Evolutionary conservation across 371 early-diverging fungal genomes (phyloP), one percentile per base, ranked within the genome.

Genomic region (Rhizopus stolonifer): DNA sequence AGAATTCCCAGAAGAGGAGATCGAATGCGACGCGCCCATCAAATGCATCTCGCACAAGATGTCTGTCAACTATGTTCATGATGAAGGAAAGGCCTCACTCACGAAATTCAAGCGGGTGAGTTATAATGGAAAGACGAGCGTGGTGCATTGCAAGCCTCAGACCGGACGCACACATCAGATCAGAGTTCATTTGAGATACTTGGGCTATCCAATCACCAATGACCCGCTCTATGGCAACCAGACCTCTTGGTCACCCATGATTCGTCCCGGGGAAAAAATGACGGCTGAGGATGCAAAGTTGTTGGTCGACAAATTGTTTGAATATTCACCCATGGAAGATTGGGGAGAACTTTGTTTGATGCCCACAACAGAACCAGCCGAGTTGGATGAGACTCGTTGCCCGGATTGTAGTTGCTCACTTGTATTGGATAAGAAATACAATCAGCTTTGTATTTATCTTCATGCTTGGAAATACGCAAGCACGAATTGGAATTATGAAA

Each of bases 121-220:
- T 21, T 83, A 76, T 48, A 90, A 91, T 54, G 84, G 86, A 0
- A 46, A 58, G 11, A 83, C 89, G 0, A 87, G 88, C 51, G 77
- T 92, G 1, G 80, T 90, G 13, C 56, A 67, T 45, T 86, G 87
- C 70, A 72, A 83, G 40, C 99, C 99, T 0, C 64, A 91, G 26
- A 99, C 99, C 1, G 99, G 99, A 3, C 81, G 99, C 36, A 97
- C 99, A 1, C 99, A 99, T 66, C 99, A 99, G 71, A 99, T 99
- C 59, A 87, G 99, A 49, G 98, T 99, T n/a, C 99, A 99, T 70
- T 69, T 99, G 18, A 91, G 93, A 67, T 91, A 82, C 64, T 78
- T 99, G 3, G 99, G 99, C 0, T 85, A 85, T 61, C 98, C 99
- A 0, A 99, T 99, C 39, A 91, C 89, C 23, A 97, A 99, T 67